Conservation (phyloP, 1,139 yeast genomes). For the Yamadazyma pseudoaaseri region DNA sequence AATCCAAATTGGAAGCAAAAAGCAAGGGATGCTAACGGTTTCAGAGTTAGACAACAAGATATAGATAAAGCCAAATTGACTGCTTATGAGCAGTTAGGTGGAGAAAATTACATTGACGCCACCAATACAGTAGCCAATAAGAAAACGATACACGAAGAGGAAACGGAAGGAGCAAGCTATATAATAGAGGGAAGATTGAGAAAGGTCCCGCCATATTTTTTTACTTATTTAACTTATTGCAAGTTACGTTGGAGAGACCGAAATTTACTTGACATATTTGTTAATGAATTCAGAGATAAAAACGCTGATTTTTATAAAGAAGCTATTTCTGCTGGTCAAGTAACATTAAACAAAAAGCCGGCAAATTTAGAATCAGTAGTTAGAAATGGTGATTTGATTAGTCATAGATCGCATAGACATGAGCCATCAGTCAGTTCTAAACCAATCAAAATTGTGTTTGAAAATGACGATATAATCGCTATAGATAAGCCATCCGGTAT, state of each 20-base stretch:
- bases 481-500: slow-evolving; percentile 94
- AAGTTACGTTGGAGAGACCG: slow-evolving; percentile 90
- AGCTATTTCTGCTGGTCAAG: slow-evolving; percentile 72
- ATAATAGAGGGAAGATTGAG: slow-evolving; percentile 61
- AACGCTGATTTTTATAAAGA: slow-evolving; percentile 64
- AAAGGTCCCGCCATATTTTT: slow-evolving; percentile 80
- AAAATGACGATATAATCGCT: slow-evolving; percentile 76
- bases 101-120: slow-evolving; percentile 23
- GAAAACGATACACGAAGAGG: slow-evolving; percentile 55
- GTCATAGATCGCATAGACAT: slow-evolving; percentile 83
- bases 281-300: slow-evolving; percentile 81
- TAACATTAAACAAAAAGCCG: slow-evolving; percentile 62
- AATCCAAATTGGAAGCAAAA: slow-evolving; percentile 16
- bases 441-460: slow-evolving; percentile 69
- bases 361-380: slow-evolving; percentile 68
- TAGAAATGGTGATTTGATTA: slow-evolving; percentile 79
- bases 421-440: slow-evolving; percentile 85
- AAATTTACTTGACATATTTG: slow-evolving; percentile 73
- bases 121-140: slow-evolving; percentile 23
- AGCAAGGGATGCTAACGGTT: slow-evolving; percentile 48
- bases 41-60: slow-evolving; percentile 45
- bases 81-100: slow-evolving; percentile 43
- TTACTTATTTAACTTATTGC: slow-evolving; percentile 87
- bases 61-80: slow-evolving; percentile 41
- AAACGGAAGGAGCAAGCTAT: slow-evolving; percentile 52